These are phyloP conservation scores for Botryotinia convoluta DNA, from an alignment of 2,329 filamentous ascomycete species.

Conservation along the genomic window DNA sequence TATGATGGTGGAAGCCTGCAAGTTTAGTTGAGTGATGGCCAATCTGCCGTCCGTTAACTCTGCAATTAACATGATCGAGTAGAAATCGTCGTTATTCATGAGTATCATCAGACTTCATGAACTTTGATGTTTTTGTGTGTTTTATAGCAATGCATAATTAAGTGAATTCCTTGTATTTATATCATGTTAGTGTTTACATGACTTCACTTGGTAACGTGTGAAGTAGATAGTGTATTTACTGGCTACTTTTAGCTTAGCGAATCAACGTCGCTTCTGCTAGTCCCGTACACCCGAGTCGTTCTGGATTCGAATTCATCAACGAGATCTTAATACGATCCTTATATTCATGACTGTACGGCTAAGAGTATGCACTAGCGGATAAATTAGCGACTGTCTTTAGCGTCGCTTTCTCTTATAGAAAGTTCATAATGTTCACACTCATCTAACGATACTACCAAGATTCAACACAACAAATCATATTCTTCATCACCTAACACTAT, in stretches of 20 bases:
- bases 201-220: not conserved
- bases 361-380: not conserved
- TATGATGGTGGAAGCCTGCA: fast-evolving
- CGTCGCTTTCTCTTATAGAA: not conserved
- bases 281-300: not conserved
- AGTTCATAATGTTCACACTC: not conserved
- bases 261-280: not conserved
- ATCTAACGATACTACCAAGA: not conserved
- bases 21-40: not conserved
- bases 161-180: not conserved
- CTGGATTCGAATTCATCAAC: not conserved
- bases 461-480: not conserved
- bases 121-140: not conserved
- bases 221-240: not conserved
- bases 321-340: not conserved
- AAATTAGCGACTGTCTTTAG: not conserved
- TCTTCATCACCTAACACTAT: fast-evolving
- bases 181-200: not conserved
- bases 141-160: not conserved
- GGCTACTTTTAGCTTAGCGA: not conserved
- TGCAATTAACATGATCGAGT: not conserved
- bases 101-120: not conserved
- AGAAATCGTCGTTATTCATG: not conserved
- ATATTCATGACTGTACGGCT: not conserved
- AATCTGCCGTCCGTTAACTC: not conserved